Conservation (phyloP, 176 grass and related monocot genomes). For the Chrysopogon serrulatus region DNA sequence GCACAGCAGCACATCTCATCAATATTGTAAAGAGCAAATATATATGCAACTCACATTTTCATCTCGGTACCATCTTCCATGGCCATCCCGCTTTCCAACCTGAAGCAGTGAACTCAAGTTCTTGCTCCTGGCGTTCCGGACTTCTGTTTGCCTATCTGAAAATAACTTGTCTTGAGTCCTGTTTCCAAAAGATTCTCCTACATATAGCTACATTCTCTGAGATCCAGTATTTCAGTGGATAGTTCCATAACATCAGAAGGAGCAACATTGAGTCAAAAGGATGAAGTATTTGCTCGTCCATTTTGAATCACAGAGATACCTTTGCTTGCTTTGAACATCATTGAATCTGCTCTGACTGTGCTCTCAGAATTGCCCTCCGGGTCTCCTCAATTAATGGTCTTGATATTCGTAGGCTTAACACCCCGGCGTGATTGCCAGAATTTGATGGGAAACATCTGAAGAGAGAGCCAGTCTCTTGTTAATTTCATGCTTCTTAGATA, state of each 20-base stretch:
- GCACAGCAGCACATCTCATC: not conserved
- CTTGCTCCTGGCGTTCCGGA: slow-evolving; percentile 38
- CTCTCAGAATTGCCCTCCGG: slow-evolving; percentile 51
- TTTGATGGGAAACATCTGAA: slow-evolving; percentile 29
- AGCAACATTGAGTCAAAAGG: not conserved
- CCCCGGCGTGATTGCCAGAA: not conserved
- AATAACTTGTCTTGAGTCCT: slow-evolving; percentile 21
- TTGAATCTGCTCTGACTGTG: slow-evolving; percentile 44
- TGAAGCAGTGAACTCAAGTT: slow-evolving; percentile 62
- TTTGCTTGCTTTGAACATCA: slow-evolving; percentile 30
- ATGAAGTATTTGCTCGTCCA: slow-evolving; percentile 1
- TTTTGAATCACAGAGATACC: slow-evolving; percentile 8
- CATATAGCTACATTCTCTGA: slow-evolving; percentile 8
- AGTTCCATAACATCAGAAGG: slow-evolving; percentile 4
- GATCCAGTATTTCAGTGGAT: not conserved
- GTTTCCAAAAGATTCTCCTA: not conserved
- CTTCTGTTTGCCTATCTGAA: slow-evolving; percentile 27
- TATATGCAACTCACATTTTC: slow-evolving; percentile 55
- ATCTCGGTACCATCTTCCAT: slow-evolving; percentile 85
- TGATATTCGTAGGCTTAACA: not conserved
- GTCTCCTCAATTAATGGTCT: slow-evolving; percentile 55
- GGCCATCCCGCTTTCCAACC: slow-evolving; percentile 67
- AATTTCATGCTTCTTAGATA: slow-evolving; percentile 55
- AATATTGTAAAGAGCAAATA: not conserved
- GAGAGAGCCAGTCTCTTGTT: slow-evolving; percentile 63